Conservation (phyloP, 78 protist genomes). For the Dictyostelium brefeldianum region DNA sequence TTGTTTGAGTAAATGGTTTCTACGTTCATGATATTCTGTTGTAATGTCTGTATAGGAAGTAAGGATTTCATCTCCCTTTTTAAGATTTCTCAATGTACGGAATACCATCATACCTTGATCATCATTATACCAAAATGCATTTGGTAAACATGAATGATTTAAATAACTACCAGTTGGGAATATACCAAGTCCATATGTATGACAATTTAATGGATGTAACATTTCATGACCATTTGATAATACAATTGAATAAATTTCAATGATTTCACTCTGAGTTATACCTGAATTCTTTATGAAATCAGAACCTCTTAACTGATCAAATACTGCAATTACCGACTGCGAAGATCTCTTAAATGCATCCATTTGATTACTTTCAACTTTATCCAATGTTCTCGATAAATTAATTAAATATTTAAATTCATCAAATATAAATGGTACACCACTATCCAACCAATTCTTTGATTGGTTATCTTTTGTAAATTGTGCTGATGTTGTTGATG, state of each 20-base stretch:
- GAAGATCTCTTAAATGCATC: conserved; percentile 29
- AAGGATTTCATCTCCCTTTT: conserved; percentile 26
- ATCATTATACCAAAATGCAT: conserved; percentile 59
- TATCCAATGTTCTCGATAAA: neutral
- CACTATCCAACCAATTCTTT: neutral
- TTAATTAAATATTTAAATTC: neutral
- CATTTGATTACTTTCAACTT: conserved; percentile 22
- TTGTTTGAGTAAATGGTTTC: neutral
- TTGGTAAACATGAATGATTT: conserved; percentile 67
- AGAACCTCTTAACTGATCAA: neutral
- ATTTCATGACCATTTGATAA: conserved; percentile 63
- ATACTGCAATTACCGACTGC: neutral
- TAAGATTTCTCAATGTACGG: neutral
- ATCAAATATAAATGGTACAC: conserved; percentile 29
- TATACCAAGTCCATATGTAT: conserved; percentile 32
- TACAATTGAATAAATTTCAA: conserved; percentile 34
- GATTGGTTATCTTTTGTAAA: neutral
- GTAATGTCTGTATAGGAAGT: conserved; percentile 33
- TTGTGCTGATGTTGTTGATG: neutral
- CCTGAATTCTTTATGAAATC: neutral
- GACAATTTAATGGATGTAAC: conserved; percentile 28
- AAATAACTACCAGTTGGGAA: conserved; percentile 63
- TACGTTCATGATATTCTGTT: neutral
- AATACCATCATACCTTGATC: conserved; percentile 44
- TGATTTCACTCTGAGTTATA: conserved; percentile 13